Evolutionary conservation across 1,284 basidiomycete species (phyloP).

Genomic region (Pseudozyma tsukubaensis): DNA sequence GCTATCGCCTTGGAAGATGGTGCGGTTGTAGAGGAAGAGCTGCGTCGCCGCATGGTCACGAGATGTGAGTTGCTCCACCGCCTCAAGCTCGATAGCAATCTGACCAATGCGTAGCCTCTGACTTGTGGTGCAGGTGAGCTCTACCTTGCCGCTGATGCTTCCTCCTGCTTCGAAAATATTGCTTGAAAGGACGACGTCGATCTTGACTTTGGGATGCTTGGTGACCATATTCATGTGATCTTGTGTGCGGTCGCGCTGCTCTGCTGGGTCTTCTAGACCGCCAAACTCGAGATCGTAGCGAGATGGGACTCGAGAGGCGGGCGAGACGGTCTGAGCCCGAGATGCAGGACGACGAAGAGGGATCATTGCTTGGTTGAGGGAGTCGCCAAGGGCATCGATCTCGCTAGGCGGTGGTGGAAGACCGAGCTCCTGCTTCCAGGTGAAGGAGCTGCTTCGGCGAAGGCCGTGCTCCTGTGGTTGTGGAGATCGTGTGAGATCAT

Average conservation of each 20-base stretch:
- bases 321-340: constrained; percentile 30
- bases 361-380: constrained; percentile 32
- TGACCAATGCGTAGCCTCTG: constrained; percentile 59
- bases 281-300: constrained; percentile 48
- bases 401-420: constrained; percentile 56
- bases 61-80: constrained; percentile 58
- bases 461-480: constrained; percentile 11
- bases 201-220: constrained; percentile 63
- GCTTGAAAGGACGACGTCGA: constrained; percentile 52
- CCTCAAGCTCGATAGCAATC: constrained; percentile 63
- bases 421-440: constrained; percentile 53
- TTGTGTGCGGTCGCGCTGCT: constrained; percentile 35
- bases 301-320: constrained; percentile 21
- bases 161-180: constrained; percentile 59
- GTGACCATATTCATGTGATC: constrained; percentile 59
- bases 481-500: constrained; percentile 32
- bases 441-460: constrained; percentile 37
- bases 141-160: constrained; percentile 56
- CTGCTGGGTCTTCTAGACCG: constrained; percentile 30
- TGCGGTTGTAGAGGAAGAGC: constrained; percentile 62
- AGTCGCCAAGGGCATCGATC: constrained; percentile 41
- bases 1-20: constrained; percentile 62
- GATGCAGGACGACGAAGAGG: constrained; percentile 19
- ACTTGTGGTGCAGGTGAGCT: constrained; percentile 60
- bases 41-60: constrained; percentile 62